Evolutionary conservation across 2,329 filamentous ascomycete genomes (phyloP).

Genomic region (Fusarium concolor): DNA sequence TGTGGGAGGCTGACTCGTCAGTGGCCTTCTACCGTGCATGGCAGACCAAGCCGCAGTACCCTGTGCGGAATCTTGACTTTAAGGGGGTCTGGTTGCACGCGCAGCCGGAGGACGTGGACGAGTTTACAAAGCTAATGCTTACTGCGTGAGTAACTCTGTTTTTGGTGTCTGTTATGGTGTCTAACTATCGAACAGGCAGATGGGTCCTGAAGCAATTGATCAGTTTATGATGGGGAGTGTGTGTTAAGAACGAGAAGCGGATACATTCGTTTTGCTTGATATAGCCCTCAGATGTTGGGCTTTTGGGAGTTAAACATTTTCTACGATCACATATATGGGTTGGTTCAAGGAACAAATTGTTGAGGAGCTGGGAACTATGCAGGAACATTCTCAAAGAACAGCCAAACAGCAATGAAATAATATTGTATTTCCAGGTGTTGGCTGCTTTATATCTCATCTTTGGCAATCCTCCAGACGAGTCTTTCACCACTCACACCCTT

Average conservation of each 20-base stretch:
- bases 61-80: conserved; percentile 51
- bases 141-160: conserved; percentile 49
- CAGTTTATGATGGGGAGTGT: conserved; percentile 52
- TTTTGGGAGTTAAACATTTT: not conserved
- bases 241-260: conserved; percentile 14
- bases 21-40: conserved; percentile 58
- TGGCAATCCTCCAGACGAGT: conserved; percentile 52
- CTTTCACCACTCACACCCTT: conserved; percentile 56
- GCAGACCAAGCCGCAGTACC: conserved; percentile 56
- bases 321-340: not conserved
- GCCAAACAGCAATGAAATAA: not conserved
- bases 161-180: not conserved
- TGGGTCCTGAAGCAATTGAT: conserved; percentile 51
- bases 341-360: not conserved
- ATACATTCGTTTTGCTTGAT: not conserved
- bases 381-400: not conserved
- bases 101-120: conserved; percentile 53
- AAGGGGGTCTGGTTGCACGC: conserved; percentile 54
- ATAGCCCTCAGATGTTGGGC: not conserved
- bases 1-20: conserved; percentile 58
- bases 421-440: not conserved
- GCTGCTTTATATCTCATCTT: conserved; percentile 10
- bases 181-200: conserved; percentile 45
- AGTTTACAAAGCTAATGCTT: conserved; percentile 54
- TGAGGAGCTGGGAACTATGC: not conserved